Conservation (phyloP, 2,329 filamentous ascomycete genomes). For the Trichoderma cornu-damae region DNA sequence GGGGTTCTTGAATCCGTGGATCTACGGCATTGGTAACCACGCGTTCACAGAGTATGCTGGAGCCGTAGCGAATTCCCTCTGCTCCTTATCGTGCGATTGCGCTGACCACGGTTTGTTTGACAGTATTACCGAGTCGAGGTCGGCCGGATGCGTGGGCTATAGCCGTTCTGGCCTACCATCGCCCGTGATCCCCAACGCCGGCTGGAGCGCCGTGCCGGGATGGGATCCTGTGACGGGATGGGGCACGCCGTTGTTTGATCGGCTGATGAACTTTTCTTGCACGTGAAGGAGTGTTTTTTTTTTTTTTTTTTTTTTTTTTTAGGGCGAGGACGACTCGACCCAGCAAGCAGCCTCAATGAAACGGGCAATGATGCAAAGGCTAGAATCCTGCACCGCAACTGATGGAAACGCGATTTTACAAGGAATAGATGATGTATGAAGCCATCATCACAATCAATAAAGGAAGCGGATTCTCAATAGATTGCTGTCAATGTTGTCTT, state of each 20-base stretch:
- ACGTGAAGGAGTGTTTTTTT: not conserved
- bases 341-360: too few species aligned
- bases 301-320: too few species aligned
- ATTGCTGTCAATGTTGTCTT: not conserved
- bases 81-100: too few species aligned
- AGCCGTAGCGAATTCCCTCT: not conserved
- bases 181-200: slow-evolving; percentile 23
- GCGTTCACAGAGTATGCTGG: slow-evolving; percentile 35
- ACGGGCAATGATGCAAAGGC: too few species aligned
- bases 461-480: too few species aligned
- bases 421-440: too few species aligned
- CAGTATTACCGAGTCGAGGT: slow-evolving; percentile 35
- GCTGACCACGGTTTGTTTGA: too few species aligned
- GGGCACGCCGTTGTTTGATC: slow-evolving; percentile 20
- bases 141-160: slow-evolving; percentile 30
- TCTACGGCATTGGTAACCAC: slow-evolving; percentile 40
- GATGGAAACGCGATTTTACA: too few species aligned
- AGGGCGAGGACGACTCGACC: too few species aligned
- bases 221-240: slow-evolving; percentile 21
- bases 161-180: slow-evolving; percentile 27
- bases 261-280: slow-evolving; percentile 8
- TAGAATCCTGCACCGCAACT: too few species aligned
- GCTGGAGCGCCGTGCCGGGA: slow-evolving; percentile 17
- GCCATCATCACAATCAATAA: too few species aligned
- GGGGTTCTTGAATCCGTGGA: slow-evolving; percentile 59